Conservation (phyloP, 257 asterid species). For the Nicotiana attenuata region DNA sequence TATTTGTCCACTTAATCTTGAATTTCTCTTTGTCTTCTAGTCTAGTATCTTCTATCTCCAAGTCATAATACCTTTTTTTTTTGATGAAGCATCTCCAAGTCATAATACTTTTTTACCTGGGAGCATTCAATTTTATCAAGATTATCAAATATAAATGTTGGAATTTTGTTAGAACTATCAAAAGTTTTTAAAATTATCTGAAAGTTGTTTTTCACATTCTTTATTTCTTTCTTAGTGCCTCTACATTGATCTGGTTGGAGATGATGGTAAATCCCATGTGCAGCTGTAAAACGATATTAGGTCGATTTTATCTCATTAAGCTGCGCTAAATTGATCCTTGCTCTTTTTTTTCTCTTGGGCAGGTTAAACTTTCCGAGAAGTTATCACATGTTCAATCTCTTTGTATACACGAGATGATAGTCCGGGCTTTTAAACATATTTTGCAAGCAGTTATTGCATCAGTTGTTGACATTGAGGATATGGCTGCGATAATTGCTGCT, state of each 20-base stretch:
- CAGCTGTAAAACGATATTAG: not conserved
- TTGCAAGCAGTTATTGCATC: conserved; percentile 84
- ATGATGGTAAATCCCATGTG: not conserved
- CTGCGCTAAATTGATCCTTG: not conserved
- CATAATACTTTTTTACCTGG: not conserved
- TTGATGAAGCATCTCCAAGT: not conserved
- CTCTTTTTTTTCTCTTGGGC: conserved; percentile 24
- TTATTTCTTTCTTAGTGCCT: not conserved
- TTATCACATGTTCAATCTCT: conserved; percentile 94
- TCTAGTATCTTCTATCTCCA: not conserved
- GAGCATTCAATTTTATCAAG: not conserved
- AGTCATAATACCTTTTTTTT: not conserved
- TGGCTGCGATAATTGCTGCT: conserved; percentile 74
- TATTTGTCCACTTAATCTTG: not conserved
- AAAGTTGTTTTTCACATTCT: conserved; percentile 7
- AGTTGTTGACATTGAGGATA: conserved; percentile 53
- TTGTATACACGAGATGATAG: conserved; percentile 96
- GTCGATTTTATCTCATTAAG: not conserved
- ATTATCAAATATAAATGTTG: not conserved
- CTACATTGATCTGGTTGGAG: not conserved
- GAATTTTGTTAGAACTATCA: not conserved
- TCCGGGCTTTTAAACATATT: conserved; percentile 90
- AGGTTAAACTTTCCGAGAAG: conserved; percentile 98
- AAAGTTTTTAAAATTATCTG: not conserved
- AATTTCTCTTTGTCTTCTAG: not conserved